Evolutionary conservation across 2,329 filamentous ascomycete genomes (phyloP).

Genomic region (Metarhizium album): DNA sequence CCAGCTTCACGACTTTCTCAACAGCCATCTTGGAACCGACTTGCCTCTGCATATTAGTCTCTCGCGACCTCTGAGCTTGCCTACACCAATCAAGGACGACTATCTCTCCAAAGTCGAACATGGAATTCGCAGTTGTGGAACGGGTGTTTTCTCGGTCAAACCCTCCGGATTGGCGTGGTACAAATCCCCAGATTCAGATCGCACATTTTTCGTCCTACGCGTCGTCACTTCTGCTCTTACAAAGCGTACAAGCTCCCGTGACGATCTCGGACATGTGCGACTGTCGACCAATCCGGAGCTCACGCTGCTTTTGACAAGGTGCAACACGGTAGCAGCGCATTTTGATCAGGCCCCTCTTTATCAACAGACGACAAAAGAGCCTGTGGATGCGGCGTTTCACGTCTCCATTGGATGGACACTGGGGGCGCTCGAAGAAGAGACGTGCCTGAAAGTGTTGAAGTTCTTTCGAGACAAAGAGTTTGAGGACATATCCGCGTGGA

Average conservation of each 20-base stretch:
- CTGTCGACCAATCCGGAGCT: slow-evolving; percentile 38
- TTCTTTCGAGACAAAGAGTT: slow-evolving; percentile 16
- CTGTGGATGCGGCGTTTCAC: slow-evolving; percentile 53
- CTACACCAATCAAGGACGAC: slow-evolving; percentile 56
- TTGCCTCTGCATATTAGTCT: slow-evolving; percentile 85
- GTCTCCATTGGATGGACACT: slow-evolving; percentile 84
- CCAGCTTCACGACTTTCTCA: slow-evolving; percentile 57
- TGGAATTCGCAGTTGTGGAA: slow-evolving; percentile 22
- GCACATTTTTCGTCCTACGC: slow-evolving; percentile 76
- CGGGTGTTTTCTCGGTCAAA: slow-evolving; percentile 26
- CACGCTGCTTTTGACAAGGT: slow-evolving; percentile 50
- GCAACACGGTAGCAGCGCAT: slow-evolving; percentile 50
- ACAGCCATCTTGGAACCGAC: slow-evolving; percentile 65
- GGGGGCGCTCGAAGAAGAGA: slow-evolving; percentile 34
- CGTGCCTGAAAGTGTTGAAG: slow-evolving; percentile 15
- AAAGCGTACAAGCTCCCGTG: slow-evolving; percentile 3
- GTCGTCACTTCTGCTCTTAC: slow-evolving; percentile 28
- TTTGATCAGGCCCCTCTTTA: slow-evolving; percentile 68
- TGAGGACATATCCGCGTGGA: slow-evolving; percentile 27
- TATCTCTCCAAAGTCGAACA: slow-evolving; percentile 51
- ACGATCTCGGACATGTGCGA: background rate
- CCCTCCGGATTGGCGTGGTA: slow-evolving; percentile 36
- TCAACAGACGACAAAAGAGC: slow-evolving; percentile 17
- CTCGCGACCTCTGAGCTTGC: slow-evolving; percentile 68
- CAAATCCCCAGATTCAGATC: slow-evolving; percentile 45